A percentile compares a stretch with the other conserved stretches of the same genome.
Conservation (phyloP, 1,139 yeast genomes). For the Scheffersomyces quercinus region DNA sequence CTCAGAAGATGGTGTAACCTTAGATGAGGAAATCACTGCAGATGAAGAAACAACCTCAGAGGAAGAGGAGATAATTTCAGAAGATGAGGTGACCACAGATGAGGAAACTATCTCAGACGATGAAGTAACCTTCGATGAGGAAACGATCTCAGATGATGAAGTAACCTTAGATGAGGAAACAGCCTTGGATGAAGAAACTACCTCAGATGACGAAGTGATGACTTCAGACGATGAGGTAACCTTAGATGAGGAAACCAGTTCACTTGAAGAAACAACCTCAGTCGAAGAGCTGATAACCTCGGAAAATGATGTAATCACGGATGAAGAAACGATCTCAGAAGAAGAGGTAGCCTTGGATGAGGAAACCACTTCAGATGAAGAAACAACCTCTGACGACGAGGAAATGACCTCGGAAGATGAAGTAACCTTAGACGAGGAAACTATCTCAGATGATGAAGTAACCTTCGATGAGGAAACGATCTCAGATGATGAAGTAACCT, state of each 20-base stretch:
- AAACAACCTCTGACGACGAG: background rate
- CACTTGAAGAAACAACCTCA: background rate
- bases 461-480: background rate
- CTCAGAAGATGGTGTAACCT: background rate
- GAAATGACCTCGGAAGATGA: background rate
- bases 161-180: background rate
- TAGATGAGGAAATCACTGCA: background rate
- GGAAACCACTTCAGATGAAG: background rate
- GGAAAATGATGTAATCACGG: no score
- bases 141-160: background rate
- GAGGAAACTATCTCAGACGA: background rate
- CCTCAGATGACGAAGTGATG: background rate
- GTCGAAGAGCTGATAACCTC: background rate
- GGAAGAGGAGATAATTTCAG: background rate
- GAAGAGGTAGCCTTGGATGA: background rate
- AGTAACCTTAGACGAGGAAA: background rate
- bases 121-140: background rate
- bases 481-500: background rate
- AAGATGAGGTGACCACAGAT: background rate
- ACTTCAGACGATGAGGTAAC: background rate
- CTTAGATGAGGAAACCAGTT: background rate
- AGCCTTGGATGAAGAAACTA: background rate
- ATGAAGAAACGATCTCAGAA: background rate
- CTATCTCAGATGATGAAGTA: background rate
- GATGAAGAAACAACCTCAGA: background rate